phyloP scores from a whole-genome alignment of 345 rosid genomes.

The Salix suchowensis region DNA sequence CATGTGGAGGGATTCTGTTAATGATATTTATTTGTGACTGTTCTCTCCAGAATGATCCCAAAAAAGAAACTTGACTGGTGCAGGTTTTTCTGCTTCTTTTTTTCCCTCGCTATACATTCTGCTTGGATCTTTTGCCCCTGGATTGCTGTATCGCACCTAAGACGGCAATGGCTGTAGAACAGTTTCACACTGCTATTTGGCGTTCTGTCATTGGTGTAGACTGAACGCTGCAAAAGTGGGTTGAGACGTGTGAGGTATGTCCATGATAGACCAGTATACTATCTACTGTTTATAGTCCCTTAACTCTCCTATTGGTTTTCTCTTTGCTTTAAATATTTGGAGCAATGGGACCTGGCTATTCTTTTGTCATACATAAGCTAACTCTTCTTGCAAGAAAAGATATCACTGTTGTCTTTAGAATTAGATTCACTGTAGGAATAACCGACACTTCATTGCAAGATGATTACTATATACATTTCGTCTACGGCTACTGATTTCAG shows the following conservation, averaged over 20 bases:
- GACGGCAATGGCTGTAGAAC: not conserved
- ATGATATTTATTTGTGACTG: not conserved
- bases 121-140: not conserved
- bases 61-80: not conserved
- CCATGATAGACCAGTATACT: not conserved
- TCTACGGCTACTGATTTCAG: slow-evolving; percentile 15
- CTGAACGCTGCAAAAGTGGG: not conserved
- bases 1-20: not conserved
- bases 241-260: not conserved
- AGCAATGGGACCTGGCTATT: not conserved
- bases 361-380: not conserved
- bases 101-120: not conserved
- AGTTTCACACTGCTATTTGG: slow-evolving; percentile 5
- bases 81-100: not conserved
- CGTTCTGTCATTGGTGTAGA: not conserved
- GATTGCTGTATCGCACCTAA: not conserved
- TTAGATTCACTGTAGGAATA: slow-evolving; percentile 5
- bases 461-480: slow-evolving; percentile 14
- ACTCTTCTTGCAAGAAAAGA: not conserved
- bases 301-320: not conserved
- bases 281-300: not conserved
- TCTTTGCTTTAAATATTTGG: not conserved
- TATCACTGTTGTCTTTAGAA: not conserved
- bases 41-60: not conserved
- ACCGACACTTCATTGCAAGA: slow-evolving; percentile 2